Conservation (phyloP, 139 green algal genomes). For the Chlamydomonas sp. region DNA sequence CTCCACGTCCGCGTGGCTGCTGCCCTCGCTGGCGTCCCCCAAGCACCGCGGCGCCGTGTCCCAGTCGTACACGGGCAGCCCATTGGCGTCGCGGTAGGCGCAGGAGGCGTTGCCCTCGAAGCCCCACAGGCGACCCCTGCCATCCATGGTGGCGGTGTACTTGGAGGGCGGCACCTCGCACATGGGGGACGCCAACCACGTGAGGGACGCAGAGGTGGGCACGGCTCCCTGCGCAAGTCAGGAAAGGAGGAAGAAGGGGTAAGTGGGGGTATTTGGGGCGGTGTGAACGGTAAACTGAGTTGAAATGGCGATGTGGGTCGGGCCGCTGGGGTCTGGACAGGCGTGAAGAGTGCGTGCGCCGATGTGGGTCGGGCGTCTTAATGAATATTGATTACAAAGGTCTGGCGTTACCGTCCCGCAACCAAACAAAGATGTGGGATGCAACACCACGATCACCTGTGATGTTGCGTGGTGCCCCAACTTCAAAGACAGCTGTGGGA, state of each 20-base stretch:
- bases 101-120: conserved; percentile 36
- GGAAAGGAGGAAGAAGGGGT: neutral
- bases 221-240: conserved; percentile 13
- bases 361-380: too few relatives aligned
- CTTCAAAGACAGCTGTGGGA: too few relatives aligned
- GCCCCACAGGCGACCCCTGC: conserved; percentile 48
- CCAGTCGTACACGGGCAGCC: conserved; percentile 24
- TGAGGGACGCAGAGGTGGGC: conserved; percentile 21
- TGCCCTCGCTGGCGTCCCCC: neutral
- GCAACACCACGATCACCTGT: too few relatives aligned
- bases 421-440: too few relatives aligned
- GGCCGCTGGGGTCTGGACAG: too few relatives aligned
- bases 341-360: too few relatives aligned
- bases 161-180: conserved; percentile 7
- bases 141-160: conserved; percentile 38
- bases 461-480: too few relatives aligned
- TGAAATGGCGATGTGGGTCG: too few relatives aligned
- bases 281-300: too few relatives aligned
- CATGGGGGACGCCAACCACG: conserved; percentile 8
- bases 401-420: too few relatives aligned
- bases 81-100: conserved; percentile 30
- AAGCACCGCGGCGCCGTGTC: conserved; percentile 34
- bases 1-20: neutral
- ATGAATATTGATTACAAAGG: too few relatives aligned
- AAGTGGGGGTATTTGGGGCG: neutral